Percentiles rank a stretch among this genome's conserved stretches.
Evolutionary conservation across 257 asterid genomes (phyloP).

Genomic region (Capsicum baccatum): DNA sequence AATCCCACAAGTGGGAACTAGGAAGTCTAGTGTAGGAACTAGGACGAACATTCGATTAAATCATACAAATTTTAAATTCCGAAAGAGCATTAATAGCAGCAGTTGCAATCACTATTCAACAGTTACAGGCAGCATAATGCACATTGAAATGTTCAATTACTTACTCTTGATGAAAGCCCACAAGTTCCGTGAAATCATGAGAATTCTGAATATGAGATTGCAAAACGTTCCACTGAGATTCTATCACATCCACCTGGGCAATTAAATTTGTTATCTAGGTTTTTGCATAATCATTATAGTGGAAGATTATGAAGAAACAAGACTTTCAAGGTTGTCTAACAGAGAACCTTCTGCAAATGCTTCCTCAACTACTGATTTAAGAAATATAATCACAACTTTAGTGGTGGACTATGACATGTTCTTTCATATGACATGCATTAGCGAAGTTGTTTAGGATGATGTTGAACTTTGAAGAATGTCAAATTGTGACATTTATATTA

Average conservation of each 20-base stretch:
- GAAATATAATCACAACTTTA: constrained; percentile 3
- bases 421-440: not conserved
- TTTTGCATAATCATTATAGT: constrained; percentile 30
- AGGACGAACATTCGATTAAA: not conserved
- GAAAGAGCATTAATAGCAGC: not conserved
- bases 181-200: constrained; percentile 87
- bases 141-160: constrained; percentile 37
- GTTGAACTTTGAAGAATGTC: not conserved
- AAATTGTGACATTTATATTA: not conserved
- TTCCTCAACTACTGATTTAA: not conserved
- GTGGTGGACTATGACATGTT: not conserved
- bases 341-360: constrained; percentile 11
- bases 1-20: not conserved
- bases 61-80: not conserved
- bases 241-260: constrained; percentile 96
- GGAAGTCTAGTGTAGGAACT: no score
- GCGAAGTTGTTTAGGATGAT: not conserved
- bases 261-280: constrained; percentile 29
- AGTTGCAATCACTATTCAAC: not conserved
- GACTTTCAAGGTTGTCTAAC: constrained; percentile 10
- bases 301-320: constrained; percentile 28
- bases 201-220: constrained; percentile 92
- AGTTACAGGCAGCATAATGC: constrained; percentile 1
- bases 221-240: constrained; percentile 96
- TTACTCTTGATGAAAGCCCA: constrained; percentile 97